Base-by-base conservation (phyloP, 345 rosid genomes). In the Cardamine chenopodiifolia region DNA sequence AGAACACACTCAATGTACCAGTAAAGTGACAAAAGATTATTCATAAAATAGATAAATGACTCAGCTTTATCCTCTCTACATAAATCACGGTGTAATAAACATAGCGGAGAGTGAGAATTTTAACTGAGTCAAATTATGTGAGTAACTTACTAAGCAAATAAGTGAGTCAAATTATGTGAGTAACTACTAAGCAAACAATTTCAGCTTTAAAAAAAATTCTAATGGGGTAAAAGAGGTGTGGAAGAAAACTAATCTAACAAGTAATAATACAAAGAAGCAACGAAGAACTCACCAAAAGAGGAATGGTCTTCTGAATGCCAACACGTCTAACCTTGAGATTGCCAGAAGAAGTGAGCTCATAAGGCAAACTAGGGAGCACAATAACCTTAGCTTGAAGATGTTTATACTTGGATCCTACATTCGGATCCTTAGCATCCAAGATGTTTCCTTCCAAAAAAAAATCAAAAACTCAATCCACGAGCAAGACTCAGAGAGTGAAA, bases 261-360 rank as follows among this genome's bases (percentile, higher is more conserved):
- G 58, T 18, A 60, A 35, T 25, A n/a, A n/a, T n/a, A n/a, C n/a
- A 39, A 18, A 1, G 15, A 17, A 56, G 39, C 1, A 8, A 19
- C 13, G 15, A 52, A 66, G 35, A 61, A 84, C 88, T 84, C 78
- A 89, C 97, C 72, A 70, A 71, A 62, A 40, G 20, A 2, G 84
- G 45, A 17, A 61, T 5, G 32, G 67, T 75, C 40, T 80, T 72
- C 13, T 68, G 62, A 31, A 63, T 48, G 31, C 65, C 82, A 20
- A 78, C 62, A 53, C 31, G 23, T 2, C 69, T 73, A 7, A 14
- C 31, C 14, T 75, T 75, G 62, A 20, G 37, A 72, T 59, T 19
- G 62, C 63, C 74, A 47, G 54, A 65, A 53, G 71, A 58, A 20
- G 37, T 25, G 56, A 86, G 28, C 20, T 66, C 83, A 18, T 86